Evolutionary conservation across 73 alveolate genomes (phyloP), one percentile per base, ranked within the genome.

Genomic region (Diophrys appendiculata): DNA sequence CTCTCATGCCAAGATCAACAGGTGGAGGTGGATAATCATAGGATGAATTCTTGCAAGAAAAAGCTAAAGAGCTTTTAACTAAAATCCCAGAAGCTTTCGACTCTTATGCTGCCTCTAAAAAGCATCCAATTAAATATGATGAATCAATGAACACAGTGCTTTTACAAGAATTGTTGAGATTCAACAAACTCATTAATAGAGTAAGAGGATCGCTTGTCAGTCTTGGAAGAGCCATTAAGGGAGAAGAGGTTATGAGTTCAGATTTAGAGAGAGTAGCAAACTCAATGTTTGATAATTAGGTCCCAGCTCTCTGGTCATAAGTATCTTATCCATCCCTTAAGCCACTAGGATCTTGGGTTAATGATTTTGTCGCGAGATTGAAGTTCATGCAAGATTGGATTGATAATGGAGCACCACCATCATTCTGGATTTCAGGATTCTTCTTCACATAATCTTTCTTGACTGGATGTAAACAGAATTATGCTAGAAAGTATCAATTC

Each of bases 371-470:
- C 43, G 94, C 94, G 82, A 95, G 99, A 69, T 95, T 98, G 79
- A 94, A 95, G 78, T 98, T 97, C 93, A 95, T 98, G 95, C 95
- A 97, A 88, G 91, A 95, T 26, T 98, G 99, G 99, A 90, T 98
- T 35, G 98, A 95, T 73, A 91, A 97, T 72, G 99, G 99, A 1
- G 97, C 99, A 18, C 99, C 99, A 34, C 89, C 96, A 32, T 95
- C 95, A 33, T 98, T 97, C 93, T 98, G 99, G 99, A 87, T 98
- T 72, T 93, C 99, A 69, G 99, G 99, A 33, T 97, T 98, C 93
- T 98, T 90, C 93, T 98, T 98, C 95, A 98, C 99, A 28, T 97
- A 98, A 85, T 92, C 99, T 65, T 98, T 98, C 95, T 82, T 98
- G 69, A 98, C 99, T 2, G 99, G 99, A 13, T 94, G 97, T 34